Conservation (phyloP, 176 grass and related monocot species). For the Raddia guianensis region DNA sequence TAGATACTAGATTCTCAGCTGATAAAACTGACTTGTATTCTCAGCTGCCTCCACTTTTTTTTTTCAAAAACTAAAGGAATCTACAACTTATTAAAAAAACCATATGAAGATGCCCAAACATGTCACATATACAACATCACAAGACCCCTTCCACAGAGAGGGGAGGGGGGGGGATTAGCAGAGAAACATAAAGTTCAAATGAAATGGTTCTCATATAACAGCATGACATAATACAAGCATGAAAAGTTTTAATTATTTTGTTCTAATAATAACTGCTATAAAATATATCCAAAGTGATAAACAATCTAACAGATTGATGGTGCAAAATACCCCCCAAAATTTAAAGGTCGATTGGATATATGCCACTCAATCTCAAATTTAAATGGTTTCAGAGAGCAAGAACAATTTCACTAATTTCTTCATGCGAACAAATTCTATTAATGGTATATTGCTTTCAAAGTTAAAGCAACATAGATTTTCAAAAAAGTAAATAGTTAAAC, state of each 20-base stretch:
- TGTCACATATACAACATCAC: conserved; percentile 8
- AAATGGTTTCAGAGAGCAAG: conserved; percentile 6
- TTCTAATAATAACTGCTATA: conserved; percentile 13
- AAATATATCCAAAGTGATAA: conserved; percentile 6
- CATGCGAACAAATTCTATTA: background rate
- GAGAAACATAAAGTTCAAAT: conserved; percentile 26
- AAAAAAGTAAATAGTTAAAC: conserved; percentile 28
- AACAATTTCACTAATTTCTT: conserved; percentile 2
- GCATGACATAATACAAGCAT: conserved; percentile 1
- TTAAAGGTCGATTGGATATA: no score
- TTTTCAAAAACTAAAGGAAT: conserved; percentile 3
- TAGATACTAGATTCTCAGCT: conserved; percentile 13
- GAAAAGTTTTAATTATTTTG: background rate
- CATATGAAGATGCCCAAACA: conserved; percentile 20
- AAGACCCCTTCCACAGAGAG: background rate
- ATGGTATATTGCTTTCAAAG: conserved; percentile 8
- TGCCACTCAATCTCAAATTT: no score
- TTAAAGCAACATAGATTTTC: conserved; percentile 10
- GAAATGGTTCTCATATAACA: background rate
- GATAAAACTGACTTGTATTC: conserved; percentile 12
- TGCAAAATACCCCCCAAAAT: background rate
- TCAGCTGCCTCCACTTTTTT: conserved; percentile 1
- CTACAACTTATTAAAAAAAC: conserved; percentile 1
- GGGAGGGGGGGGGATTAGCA: background rate
- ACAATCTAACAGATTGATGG: background rate